Percentiles rank a stretch among this genome's conserved stretches.
Evolutionary conservation across 2,329 filamentous ascomycete species (phyloP).

Genomic region (Lecanoromycetidae sp.): DNA sequence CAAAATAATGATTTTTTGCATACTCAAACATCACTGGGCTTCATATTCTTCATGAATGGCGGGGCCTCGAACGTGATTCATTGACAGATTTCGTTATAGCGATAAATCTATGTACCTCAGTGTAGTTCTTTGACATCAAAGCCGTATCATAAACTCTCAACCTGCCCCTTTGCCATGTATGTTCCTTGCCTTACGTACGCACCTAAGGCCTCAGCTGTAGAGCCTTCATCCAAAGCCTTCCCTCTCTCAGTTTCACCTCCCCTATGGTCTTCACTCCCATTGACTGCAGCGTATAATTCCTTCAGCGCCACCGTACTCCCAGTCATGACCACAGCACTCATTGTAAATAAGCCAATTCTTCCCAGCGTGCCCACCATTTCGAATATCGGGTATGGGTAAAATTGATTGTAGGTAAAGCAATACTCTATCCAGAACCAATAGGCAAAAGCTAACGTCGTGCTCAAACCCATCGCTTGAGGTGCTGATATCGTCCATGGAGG

Average conservation of each 20-base stretch:
- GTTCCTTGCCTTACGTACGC: too few relatives aligned
- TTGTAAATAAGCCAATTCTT: conserved; percentile 55
- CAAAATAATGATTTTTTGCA: too few relatives aligned
- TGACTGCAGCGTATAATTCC: conserved; percentile 50
- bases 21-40: too few relatives aligned
- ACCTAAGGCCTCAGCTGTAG: neutral
- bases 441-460: conserved; percentile 40
- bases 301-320: conserved; percentile 56
- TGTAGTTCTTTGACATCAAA: too few relatives aligned
- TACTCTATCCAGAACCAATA: conserved; percentile 56
- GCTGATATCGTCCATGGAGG: conserved; percentile 49
- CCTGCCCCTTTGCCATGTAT: too few relatives aligned
- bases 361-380: conserved; percentile 52
- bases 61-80: too few relatives aligned
- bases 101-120: too few relatives aligned
- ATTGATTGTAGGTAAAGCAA: conserved; percentile 48
- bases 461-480: conserved; percentile 39
- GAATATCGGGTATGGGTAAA: conserved; percentile 81
- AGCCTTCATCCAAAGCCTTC: neutral
- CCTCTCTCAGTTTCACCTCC: neutral
- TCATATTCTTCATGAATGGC: too few relatives aligned
- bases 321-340: conserved; percentile 61
- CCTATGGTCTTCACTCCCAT: conserved; percentile 23
- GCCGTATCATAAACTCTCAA: too few relatives aligned
- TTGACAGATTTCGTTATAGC: too few relatives aligned